Conservation (phyloP, 2,329 filamentous ascomycete genomes). For the Exophiala dermatitidis region DNA sequence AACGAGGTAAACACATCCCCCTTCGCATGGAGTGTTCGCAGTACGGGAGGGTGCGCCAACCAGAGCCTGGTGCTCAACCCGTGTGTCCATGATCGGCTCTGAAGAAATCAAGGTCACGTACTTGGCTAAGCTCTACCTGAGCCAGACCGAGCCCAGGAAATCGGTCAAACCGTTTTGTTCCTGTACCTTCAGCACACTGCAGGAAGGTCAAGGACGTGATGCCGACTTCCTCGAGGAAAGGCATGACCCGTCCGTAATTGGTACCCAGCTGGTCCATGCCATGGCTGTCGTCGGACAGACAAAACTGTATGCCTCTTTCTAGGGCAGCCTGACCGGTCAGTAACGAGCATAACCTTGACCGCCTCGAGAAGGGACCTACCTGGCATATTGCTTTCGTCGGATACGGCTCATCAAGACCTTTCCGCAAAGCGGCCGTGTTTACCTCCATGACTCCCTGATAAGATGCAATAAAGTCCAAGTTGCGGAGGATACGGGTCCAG, state of each 20-base stretch:
- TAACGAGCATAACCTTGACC: background rate
- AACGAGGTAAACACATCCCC: too few relatives aligned
- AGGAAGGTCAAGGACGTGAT: slow-evolving; percentile 37
- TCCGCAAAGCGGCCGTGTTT: slow-evolving; percentile 79
- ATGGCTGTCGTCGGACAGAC: slow-evolving; percentile 92
- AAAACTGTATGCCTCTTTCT: slow-evolving; percentile 68
- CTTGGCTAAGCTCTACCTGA: slow-evolving; percentile 5
- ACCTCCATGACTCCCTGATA: slow-evolving; percentile 84
- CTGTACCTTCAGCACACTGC: slow-evolving; percentile 12
- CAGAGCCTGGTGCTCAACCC: background rate
- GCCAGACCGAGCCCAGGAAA: slow-evolving; percentile 10
- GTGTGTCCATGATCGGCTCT: background rate
- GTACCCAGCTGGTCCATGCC: slow-evolving; percentile 78
- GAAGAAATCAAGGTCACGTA: slow-evolving; percentile 13
- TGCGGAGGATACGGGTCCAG: slow-evolving; percentile 67
- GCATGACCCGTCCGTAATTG: slow-evolving; percentile 65
- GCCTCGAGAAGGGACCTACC: slow-evolving; percentile 39
- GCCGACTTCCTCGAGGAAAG: slow-evolving; percentile 54
- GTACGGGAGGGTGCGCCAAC: background rate
- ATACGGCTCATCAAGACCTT: slow-evolving; percentile 87
- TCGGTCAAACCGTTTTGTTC: background rate
- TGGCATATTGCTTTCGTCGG: slow-evolving; percentile 70
- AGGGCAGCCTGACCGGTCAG: slow-evolving; percentile 56
- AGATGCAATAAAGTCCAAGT: slow-evolving; percentile 60
- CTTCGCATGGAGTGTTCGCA: too few relatives aligned